Percentiles rank a stretch among this genome's conserved stretches.
Conservation (phyloP, 345 rosid genomes). For the Citrus mangshanensis region DNA sequence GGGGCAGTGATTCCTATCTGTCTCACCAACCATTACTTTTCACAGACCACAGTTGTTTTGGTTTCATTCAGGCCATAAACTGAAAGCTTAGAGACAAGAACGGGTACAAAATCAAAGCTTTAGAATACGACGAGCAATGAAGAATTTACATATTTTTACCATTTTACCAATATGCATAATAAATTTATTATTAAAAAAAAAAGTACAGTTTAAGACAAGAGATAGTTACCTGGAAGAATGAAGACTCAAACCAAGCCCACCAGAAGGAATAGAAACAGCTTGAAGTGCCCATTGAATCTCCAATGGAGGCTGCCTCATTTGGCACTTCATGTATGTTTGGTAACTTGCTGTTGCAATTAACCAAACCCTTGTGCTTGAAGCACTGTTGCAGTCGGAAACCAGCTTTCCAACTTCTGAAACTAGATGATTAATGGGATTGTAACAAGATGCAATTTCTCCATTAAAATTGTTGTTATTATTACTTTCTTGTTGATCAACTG, state of each 20-base stretch:
- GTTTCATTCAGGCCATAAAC: constrained; percentile 26
- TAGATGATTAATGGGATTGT: constrained; percentile 58
- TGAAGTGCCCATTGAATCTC: constrained; percentile 81
- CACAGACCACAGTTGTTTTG: constrained; percentile 31
- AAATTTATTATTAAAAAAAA: neutral
- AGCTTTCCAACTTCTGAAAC: constrained; percentile 66
- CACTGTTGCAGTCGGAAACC: constrained; percentile 32
- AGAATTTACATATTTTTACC: constrained; percentile 10
- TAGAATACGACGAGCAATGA: constrained; percentile 13
- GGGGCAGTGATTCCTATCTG: constrained; percentile 37
- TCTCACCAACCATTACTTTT: constrained; percentile 32
- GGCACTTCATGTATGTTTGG: constrained; percentile 79
- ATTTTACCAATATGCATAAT: neutral
- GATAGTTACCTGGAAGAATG: constrained; percentile 59
- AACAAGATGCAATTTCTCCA: constrained; percentile 23
- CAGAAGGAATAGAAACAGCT: constrained; percentile 80
- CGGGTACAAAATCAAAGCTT: constrained; percentile 18
- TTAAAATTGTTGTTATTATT: neutral
- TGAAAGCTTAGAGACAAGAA: constrained; percentile 1
- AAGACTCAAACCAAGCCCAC: constrained; percentile 74
- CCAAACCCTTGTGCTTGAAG: constrained; percentile 54
- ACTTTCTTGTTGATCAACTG: constrained; percentile 30
- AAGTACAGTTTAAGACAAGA: neutral
- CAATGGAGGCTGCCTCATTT: constrained; percentile 78
- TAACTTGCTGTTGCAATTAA: constrained; percentile 68